phyloP scores from a whole-genome alignment of 495 filamentous ascomycete species.

The Trichoderma gamsii region DNA sequence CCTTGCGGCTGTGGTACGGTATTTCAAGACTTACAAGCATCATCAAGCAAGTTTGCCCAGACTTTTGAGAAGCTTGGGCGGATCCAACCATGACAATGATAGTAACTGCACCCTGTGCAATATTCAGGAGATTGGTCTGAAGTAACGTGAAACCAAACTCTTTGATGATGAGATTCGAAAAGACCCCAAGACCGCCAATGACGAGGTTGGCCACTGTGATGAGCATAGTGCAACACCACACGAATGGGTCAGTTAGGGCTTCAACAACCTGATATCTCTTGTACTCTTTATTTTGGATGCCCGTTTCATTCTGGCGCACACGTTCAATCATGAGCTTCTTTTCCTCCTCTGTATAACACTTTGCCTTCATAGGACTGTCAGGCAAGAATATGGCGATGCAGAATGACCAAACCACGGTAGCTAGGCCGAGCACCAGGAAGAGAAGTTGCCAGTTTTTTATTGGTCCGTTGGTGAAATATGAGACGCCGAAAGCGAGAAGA shows the following conservation, averaged over 20 bases:
- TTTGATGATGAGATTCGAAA: constrained; percentile 30
- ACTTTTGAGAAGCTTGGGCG: background rate
- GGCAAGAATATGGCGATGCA: constrained; percentile 32
- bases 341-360: constrained; percentile 50
- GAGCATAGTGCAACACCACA: constrained; percentile 45
- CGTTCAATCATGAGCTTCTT: constrained; percentile 54
- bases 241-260: constrained; percentile 45
- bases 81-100: constrained; percentile 36
- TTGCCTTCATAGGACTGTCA: constrained; percentile 56
- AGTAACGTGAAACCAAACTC: constrained; percentile 44
- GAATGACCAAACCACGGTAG: background rate
- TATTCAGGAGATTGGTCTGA: constrained; percentile 55
- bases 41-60: background rate
- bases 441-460: background rate
- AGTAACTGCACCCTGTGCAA: constrained; percentile 48
- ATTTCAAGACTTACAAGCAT: background rate
- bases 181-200: constrained; percentile 45
- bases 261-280: constrained; percentile 40
- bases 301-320: constrained; percentile 55
- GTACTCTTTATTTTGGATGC: constrained; percentile 57
- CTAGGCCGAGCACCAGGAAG: background rate
- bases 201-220: constrained; percentile 52
- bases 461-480: background rate
- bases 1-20: background rate
- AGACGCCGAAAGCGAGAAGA: background rate